Evolutionary conservation across 1,284 basidiomycete genomes (phyloP).

Genomic region (Amylostereum areolatum): DNA sequence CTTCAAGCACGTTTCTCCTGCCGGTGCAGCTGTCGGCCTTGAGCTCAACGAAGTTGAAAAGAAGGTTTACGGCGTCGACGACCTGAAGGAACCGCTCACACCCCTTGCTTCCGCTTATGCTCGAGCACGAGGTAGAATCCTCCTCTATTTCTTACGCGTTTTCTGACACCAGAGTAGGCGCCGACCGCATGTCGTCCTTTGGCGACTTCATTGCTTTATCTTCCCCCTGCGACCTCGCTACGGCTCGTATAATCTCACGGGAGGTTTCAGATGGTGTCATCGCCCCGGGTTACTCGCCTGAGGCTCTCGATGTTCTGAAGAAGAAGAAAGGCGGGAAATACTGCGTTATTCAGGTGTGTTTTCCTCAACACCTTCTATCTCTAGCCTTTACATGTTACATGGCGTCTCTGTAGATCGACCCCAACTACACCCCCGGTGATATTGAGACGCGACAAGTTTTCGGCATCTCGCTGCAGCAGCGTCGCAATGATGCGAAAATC

Average conservation of each 20-base stretch:
- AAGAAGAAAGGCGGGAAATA: conserved; percentile 99
- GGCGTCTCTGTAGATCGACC: conserved; percentile 64
- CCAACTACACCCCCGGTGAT: conserved; percentile 67
- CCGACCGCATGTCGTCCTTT: conserved; percentile 99
- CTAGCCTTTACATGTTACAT: background rate
- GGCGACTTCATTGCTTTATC: conserved; percentile 98
- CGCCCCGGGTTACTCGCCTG: conserved; percentile 86
- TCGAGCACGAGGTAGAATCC: conserved; percentile 78
- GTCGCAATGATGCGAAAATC: conserved; percentile 89
- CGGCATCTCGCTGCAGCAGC: conserved; percentile 88
- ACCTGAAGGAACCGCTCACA: conserved; percentile 85
- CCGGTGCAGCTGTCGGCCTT: conserved; percentile 90
- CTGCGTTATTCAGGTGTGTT: conserved; percentile 82
- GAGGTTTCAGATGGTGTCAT: conserved; percentile 99
- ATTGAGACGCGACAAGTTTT: conserved; percentile 95
- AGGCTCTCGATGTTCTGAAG: conserved; percentile 84
- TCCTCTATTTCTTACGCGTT: conserved; percentile 3
- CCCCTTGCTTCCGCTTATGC: conserved; percentile 93
- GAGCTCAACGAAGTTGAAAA: conserved; percentile 84
- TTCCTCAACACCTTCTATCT: background rate
- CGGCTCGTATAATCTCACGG: conserved; percentile 93
- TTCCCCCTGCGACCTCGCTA: conserved; percentile 87
- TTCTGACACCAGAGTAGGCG: conserved; percentile 43
- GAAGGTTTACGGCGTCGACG: conserved; percentile 95
- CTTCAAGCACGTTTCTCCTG: conserved; percentile 99